A percentile compares a stretch with the other conserved stretches of the same genome.
These are phyloP conservation scores for Filobasidium floriforme DNA, from an alignment of 768 basidiomycete species.

Conservation along the genomic window DNA sequence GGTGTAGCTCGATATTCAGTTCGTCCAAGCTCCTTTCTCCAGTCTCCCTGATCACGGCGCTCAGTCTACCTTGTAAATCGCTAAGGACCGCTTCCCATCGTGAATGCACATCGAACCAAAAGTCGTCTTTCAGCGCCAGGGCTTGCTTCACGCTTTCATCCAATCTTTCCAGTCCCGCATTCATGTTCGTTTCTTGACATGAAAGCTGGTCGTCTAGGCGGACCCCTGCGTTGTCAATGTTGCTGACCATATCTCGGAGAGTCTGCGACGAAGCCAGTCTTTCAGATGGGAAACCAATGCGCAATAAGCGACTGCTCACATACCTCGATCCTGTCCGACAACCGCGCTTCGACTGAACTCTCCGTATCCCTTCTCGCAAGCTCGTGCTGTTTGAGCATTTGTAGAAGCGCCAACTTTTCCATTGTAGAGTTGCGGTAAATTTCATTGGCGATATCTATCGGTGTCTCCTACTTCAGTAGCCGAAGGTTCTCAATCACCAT, in stretches of 20 bases:
- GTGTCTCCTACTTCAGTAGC: neutral
- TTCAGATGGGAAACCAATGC: too few relatives aligned
- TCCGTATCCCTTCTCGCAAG: conserved; percentile 6
- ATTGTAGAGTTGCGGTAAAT: conserved; percentile 31
- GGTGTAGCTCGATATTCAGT: neutral
- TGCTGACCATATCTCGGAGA: too few relatives aligned
- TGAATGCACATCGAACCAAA: neutral
- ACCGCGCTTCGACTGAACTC: neutral
- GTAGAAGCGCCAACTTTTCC: conserved; percentile 31
- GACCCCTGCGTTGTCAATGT: too few relatives aligned
- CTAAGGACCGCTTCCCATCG: neutral
- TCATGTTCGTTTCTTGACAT: neutral
- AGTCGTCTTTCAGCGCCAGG: neutral
- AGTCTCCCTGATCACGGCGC: neutral
- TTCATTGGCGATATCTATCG: conserved; percentile 28
- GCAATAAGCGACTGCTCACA: conserved; percentile 10
- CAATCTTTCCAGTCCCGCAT: neutral
- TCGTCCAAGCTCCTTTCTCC: neutral
- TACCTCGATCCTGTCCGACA: conserved; percentile 4
- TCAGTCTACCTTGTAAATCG: neutral
- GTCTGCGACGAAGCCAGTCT: too few relatives aligned
- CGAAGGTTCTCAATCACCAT: neutral
- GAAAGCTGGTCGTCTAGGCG: too few relatives aligned
- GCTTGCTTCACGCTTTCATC: neutral
- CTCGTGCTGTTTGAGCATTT: conserved; percentile 27